Base-by-base conservation (phyloP, 768 basidiomycete species). In the Leccinum rimulosum region DNA sequence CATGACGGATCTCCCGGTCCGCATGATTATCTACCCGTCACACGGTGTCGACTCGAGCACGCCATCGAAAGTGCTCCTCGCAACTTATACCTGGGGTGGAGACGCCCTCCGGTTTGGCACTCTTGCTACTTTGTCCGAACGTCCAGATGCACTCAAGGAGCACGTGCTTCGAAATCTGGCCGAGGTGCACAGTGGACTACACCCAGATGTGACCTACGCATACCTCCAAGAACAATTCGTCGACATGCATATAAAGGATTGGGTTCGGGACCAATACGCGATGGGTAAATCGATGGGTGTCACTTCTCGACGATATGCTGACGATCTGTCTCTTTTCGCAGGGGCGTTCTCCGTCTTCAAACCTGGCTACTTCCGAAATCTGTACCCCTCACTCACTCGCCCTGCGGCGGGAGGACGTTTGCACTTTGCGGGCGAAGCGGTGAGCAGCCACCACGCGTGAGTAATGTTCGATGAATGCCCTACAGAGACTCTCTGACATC, bases 291-390 rank as follows among this genome's bases (percentile, higher is more conserved):
- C 50, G 70, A 59, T 17, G 30, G 9, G 5, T 15, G 22, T 31
- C 3, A 8, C 28, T 36, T 36, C 12, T 7, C 12, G n/a, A 22
- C 17, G 11, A 49, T 12, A 8, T 0, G 3, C 40, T 38, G 45
- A 57, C 8, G 0, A 14, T 6, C 0, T 43, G 14, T 12, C 27
- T 30, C 27, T 17, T 38, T 30, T 27, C 40, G 12, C 52, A 77
- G 77, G 79, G 55, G 74, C 75, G 6, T 78, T 61, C 57, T 74
- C 77, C 0, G 63, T 61, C 58, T 80, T 79, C 50, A 73, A 71
- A 5, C 77, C 78, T 8, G 77, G 76, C 4, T 57, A 76, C 15
- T 79, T 76, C 59, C 61, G 60, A 17, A 56, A 68, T 28, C 30
- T 74, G 22, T 80, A 76, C 58, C 55, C 57, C 3, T 64, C 64